Conservation (phyloP, 768 basidiomycete genomes). For the Suillus cothurnatus region DNA sequence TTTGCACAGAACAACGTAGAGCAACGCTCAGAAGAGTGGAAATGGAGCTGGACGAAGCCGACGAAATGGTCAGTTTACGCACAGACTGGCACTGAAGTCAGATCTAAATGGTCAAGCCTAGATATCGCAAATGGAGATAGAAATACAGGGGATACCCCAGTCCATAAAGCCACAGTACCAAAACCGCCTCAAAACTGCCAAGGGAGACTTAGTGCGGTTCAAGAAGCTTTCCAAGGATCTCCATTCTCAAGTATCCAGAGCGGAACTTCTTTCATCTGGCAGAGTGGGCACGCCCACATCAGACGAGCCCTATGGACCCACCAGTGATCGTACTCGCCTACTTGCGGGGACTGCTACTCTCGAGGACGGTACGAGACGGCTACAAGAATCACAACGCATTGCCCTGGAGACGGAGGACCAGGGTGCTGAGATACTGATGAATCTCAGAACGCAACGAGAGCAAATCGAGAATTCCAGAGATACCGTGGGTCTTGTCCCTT, state of each 20-base stretch:
- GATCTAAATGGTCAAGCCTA: conserved; percentile 32
- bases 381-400: conserved; percentile 89
- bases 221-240: conserved; percentile 83
- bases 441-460: conserved; percentile 85
- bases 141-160: conserved; percentile 92
- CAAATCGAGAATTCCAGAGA: conserved; percentile 93
- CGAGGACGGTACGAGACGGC: conserved; percentile 80
- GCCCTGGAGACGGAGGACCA: conserved; percentile 97
- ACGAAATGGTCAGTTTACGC: conserved; percentile 79
- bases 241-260: conserved; percentile 67
- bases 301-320: conserved; percentile 78
- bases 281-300: conserved; percentile 43
- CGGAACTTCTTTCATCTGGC: conserved; percentile 72
- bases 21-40: conserved; percentile 80
- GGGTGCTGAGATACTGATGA: conserved; percentile 88
- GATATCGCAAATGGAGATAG: conserved; percentile 99
- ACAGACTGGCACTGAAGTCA: background rate
- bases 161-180: conserved; percentile 80
- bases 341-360: conserved; percentile 77
- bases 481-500: conserved; percentile 51
- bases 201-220: conserved; percentile 70
- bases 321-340: conserved; percentile 76
- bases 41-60: conserved; percentile 97
- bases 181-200: conserved; percentile 70
- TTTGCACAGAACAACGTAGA: conserved; percentile 72